Conservation (phyloP, 192 early-diverging fungal genomes). For the Gigaspora rosea region DNA sequence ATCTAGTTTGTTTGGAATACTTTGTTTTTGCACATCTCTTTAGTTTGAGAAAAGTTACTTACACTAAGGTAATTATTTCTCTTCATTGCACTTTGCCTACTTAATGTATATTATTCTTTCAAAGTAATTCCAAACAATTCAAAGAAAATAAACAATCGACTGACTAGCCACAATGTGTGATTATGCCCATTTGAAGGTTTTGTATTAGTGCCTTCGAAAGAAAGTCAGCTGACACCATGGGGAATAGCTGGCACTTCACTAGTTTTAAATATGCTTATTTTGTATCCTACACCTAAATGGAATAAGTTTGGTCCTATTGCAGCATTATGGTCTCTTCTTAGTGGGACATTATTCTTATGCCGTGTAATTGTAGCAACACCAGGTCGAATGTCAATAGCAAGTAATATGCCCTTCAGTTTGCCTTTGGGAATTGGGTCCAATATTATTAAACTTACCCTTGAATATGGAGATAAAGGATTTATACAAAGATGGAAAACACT, state of each 20-base stretch:
- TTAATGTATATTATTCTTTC: no score
- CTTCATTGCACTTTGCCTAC: no score
- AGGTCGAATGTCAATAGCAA: slow-evolving; percentile 3
- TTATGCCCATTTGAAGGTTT: neutral
- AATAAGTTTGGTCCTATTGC: neutral
- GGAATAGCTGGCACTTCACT: neutral
- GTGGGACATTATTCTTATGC: neutral
- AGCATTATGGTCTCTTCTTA: slow-evolving; percentile 11
- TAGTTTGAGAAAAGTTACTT: no score
- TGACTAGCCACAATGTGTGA: neutral
- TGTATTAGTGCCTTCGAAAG: slow-evolving; percentile 6
- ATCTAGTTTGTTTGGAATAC: no score
- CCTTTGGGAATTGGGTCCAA: slow-evolving; percentile 9
- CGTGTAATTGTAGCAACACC: slow-evolving; percentile 1
- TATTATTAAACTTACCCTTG: slow-evolving; percentile 19
- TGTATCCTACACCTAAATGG: slow-evolving; percentile 21
- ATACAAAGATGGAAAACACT: slow-evolving; percentile 23
- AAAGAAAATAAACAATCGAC: no score
- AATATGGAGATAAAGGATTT: slow-evolving; percentile 19
- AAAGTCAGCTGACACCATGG: slow-evolving; percentile 23
- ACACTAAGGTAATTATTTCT: no score
- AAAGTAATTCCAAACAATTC: no score
- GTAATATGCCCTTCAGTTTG: slow-evolving; percentile 12
- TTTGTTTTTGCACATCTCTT: no score
- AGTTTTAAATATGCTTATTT: slow-evolving; percentile 4